Conservation (phyloP, 768 basidiomycete genomes). For the Pleurotus salmoneostramineus region DNA sequence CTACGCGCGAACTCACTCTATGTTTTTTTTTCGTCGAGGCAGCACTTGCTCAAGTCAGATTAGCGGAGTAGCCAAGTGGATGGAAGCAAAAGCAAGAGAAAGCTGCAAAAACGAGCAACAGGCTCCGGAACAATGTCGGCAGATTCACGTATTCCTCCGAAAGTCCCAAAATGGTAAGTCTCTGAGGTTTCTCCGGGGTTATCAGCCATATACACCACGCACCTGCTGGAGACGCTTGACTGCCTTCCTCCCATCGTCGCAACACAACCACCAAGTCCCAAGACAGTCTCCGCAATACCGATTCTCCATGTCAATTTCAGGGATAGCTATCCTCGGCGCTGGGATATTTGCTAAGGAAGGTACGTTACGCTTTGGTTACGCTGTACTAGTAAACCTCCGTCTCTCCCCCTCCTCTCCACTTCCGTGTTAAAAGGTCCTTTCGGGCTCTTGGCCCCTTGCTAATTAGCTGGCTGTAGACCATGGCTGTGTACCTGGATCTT, state of each 20-base stretch:
- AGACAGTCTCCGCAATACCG: slow-evolving; percentile 50
- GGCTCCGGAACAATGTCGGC: slow-evolving; percentile 1
- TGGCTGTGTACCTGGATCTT: too few species aligned
- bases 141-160: slow-evolving; percentile 1
- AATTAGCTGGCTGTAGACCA: too few species aligned
- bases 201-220: background rate
- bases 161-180: background rate
- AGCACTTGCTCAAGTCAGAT: too few species aligned
- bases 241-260: background rate
- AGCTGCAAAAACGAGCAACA: background rate
- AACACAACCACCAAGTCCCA: background rate
- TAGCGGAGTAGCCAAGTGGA: background rate
- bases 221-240: background rate
- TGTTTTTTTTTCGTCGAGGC: too few species aligned
- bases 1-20: too few species aligned
- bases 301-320: slow-evolving; percentile 47
- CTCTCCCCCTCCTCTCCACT: too few species aligned
- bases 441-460: too few species aligned
- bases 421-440: too few species aligned
- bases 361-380: slow-evolving; percentile 24
- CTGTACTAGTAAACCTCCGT: too few species aligned
- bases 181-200: background rate
- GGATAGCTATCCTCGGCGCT: slow-evolving; percentile 76
- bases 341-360: slow-evolving; percentile 79
- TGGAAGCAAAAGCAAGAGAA: background rate